Evolutionary conservation across 2,329 filamentous ascomycete species (phyloP).

Genomic region (Tolypocladium amazonense): DNA sequence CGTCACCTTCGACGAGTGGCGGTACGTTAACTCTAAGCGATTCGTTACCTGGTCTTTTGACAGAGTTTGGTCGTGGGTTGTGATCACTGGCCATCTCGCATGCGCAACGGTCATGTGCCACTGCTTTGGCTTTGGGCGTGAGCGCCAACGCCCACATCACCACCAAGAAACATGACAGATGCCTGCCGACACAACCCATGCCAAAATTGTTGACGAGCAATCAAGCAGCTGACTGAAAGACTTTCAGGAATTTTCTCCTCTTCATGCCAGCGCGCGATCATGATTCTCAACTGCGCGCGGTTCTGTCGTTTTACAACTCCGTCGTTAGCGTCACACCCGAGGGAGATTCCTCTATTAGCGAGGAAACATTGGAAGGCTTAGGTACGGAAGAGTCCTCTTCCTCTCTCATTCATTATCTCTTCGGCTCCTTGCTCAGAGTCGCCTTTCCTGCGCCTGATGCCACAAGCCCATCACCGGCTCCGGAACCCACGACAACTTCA

Average conservation of each 20-base stretch:
- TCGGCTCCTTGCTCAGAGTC: constrained; percentile 65
- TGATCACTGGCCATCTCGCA: constrained; percentile 4
- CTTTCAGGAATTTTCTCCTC: constrained; percentile 72
- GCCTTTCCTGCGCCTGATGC: constrained; percentile 36
- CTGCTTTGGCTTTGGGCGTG: constrained; percentile 1
- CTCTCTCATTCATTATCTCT: constrained; percentile 59
- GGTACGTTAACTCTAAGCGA: constrained; percentile 46
- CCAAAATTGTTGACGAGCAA: neutral
- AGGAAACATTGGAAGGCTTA: constrained; percentile 85
- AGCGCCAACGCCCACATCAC: neutral
- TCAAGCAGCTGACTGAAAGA: constrained; percentile 6
- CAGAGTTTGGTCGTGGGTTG: neutral
- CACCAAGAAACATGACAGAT: neutral
- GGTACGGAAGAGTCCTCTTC: constrained; percentile 60
- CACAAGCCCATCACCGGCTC: constrained; percentile 8
- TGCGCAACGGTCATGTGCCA: constrained; percentile 11
- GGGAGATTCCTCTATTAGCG: constrained; percentile 86
- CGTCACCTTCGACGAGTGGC: constrained; percentile 92
- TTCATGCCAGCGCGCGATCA: constrained; percentile 63
- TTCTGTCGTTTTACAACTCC: constrained; percentile 84
- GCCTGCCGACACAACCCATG: neutral
- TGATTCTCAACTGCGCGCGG: constrained; percentile 63
- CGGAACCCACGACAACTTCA: constrained; percentile 10
- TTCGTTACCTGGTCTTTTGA: neutral
- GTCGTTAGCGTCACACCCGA: constrained; percentile 85